phyloP scores from a whole-genome alignment of 23 red algal species.

The Gracilaria gracilis region DNA sequence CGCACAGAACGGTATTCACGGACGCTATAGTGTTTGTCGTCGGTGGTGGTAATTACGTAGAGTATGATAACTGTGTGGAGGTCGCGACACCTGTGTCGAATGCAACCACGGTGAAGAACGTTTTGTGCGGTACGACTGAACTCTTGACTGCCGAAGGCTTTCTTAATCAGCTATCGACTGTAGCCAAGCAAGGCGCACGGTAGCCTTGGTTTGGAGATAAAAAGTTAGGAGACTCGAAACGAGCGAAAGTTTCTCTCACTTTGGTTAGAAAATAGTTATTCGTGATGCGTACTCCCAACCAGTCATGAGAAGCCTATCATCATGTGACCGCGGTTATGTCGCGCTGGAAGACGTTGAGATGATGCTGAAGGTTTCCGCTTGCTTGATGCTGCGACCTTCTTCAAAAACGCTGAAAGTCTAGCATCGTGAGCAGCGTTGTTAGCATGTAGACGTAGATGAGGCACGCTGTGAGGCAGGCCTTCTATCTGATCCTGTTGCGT shows the following conservation, averaged over 20 bases:
- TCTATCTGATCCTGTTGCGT: neutral
- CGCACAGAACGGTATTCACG: slow-evolving; percentile 66
- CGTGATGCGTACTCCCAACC: neutral
- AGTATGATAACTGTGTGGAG: slow-evolving; percentile 87
- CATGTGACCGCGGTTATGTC: slow-evolving; percentile 38
- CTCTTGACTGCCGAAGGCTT: slow-evolving; percentile 74
- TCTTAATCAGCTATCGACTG: slow-evolving; percentile 52
- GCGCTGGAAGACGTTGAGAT: slow-evolving; percentile 1
- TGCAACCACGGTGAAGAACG: slow-evolving; percentile 21
- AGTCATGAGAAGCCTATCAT: slow-evolving; percentile 52
- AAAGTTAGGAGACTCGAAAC: neutral
- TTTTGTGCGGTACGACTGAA: slow-evolving; percentile 96
- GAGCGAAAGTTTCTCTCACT: neutral
- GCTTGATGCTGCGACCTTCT: slow-evolving; percentile 42
- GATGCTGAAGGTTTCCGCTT: slow-evolving; percentile 28
- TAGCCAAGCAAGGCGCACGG: neutral
- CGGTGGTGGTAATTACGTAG: slow-evolving; percentile 93
- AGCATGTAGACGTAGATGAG: slow-evolving; percentile 39
- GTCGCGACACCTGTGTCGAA: neutral
- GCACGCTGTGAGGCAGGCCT: neutral
- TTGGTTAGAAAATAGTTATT: neutral
- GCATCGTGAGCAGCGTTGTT: slow-evolving; percentile 43
- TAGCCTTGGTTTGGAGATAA: neutral
- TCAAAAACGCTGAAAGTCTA: slow-evolving; percentile 43
- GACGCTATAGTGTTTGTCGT: slow-evolving; percentile 95